Evolutionary conservation across 2,329 filamentous ascomycete genomes (phyloP).

Genomic region (Claviceps arundinis): DNA sequence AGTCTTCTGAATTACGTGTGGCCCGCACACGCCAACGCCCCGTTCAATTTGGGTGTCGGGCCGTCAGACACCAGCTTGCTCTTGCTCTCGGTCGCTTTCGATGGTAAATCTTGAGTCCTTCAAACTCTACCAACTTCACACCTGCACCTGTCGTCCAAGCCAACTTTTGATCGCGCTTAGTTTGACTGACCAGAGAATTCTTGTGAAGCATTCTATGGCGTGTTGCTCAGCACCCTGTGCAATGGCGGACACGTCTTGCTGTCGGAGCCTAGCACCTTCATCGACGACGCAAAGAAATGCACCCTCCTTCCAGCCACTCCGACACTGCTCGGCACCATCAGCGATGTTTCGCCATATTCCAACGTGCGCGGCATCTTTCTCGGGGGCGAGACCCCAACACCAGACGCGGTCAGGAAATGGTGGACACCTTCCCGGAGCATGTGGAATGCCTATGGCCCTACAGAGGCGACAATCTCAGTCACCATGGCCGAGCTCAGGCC

Average conservation of each 20-base stretch:
- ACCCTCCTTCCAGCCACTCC: slow-evolving; percentile 7
- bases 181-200: slow-evolving; percentile 5
- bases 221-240: slow-evolving; percentile 6
- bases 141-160: no score
- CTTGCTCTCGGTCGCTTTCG: slow-evolving; percentile 14
- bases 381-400: slow-evolving; percentile 6
- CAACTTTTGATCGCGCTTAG: not conserved
- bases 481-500: slow-evolving; percentile 6
- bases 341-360: not conserved
- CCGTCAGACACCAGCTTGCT: slow-evolving; percentile 9
- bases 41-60: not conserved
- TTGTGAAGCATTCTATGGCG: slow-evolving; percentile 1
- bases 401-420: slow-evolving; percentile 5
- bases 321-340: slow-evolving; percentile 4
- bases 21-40: not conserved
- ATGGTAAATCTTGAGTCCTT: slow-evolving; percentile 9
- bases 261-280: not conserved
- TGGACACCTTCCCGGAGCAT: not conserved
- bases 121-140: not conserved
- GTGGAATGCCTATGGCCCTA: slow-evolving; percentile 10
- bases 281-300: slow-evolving; percentile 2
- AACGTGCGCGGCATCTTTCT: slow-evolving; percentile 7
- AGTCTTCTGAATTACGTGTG: slow-evolving; percentile 1
- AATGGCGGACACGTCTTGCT: slow-evolving; percentile 2
- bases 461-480: slow-evolving; percentile 7